Percentiles rank a stretch among this genome's conserved stretches.
Conservation (phyloP, 768 basidiomycete species). For the Suillus subaureus region DNA sequence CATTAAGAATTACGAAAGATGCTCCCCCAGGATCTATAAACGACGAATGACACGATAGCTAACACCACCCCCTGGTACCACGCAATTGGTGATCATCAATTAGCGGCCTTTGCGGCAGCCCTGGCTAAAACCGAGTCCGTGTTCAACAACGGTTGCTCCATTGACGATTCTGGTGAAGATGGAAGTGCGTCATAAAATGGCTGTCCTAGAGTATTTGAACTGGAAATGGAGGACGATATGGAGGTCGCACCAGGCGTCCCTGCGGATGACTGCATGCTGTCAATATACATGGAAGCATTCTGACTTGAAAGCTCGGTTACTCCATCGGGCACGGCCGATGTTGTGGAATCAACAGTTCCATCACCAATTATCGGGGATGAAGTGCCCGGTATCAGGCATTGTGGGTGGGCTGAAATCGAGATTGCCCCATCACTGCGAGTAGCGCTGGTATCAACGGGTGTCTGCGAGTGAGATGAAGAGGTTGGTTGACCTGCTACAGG, state of each 20-base stretch:
- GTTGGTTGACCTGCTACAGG: constrained; percentile 39
- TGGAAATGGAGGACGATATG: constrained; percentile 31
- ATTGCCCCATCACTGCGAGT: constrained; percentile 30
- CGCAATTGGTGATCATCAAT: not conserved
- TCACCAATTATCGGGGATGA: constrained; percentile 13
- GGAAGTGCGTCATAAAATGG: constrained; percentile 44
- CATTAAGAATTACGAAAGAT: constrained; percentile 5
- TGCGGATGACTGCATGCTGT: constrained; percentile 8
- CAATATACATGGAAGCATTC: constrained; percentile 4
- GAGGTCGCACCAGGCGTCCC: constrained; percentile 25
- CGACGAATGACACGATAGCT: not conserved
- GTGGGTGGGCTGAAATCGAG: constrained; percentile 16
- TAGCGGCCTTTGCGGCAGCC: not conserved
- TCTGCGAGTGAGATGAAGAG: constrained; percentile 29
- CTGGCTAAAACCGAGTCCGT: not conserved
- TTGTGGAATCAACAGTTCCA: constrained; percentile 9
- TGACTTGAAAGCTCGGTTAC: constrained; percentile 3
- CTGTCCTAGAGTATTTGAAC: constrained; percentile 23
- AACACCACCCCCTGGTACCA: not conserved
- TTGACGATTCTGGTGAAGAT: constrained; percentile 45
- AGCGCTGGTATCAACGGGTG: constrained; percentile 30
- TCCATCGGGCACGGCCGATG: constrained; percentile 5
- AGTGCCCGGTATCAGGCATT: constrained; percentile 17
- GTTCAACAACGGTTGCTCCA: constrained; percentile 17
- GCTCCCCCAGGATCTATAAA: constrained; percentile 8